phyloP scores from a whole-genome alignment of 108 stramenopile species.

The Nitzschia sp. region DNA sequence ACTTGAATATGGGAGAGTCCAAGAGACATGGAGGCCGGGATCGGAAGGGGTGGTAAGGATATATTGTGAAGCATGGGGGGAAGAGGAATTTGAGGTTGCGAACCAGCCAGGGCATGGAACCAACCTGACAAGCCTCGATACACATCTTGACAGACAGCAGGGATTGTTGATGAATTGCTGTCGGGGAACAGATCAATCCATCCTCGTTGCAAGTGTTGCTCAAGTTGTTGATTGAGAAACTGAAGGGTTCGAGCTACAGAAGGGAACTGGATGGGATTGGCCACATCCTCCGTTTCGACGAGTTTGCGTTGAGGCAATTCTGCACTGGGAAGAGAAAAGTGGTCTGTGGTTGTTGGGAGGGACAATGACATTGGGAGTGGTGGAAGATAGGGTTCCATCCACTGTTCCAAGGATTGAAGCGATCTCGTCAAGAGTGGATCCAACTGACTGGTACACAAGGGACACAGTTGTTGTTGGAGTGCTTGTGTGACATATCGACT shows the following conservation, averaged over 20 bases:
- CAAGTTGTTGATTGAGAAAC: conserved; percentile 26
- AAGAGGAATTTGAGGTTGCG: conserved; percentile 16
- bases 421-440: conserved; percentile 37
- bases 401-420: conserved; percentile 25
- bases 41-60: conserved; percentile 42
- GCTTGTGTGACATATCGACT: conserved; percentile 42
- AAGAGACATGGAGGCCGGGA: conserved; percentile 28
- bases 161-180: background rate
- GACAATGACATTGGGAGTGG: background rate
- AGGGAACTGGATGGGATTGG: conserved; percentile 19
- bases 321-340: too few species aligned
- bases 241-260: conserved; percentile 8
- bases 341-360: background rate
- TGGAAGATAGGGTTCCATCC: conserved; percentile 24
- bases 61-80: conserved; percentile 41
- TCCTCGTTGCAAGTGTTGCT: conserved; percentile 34
- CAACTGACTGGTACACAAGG: conserved; percentile 27
- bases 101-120: conserved; percentile 42
- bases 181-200: conserved; percentile 21
- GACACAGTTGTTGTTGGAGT: conserved; percentile 48
- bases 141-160: conserved; percentile 46
- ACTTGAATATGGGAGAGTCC: conserved; percentile 33
- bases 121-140: conserved; percentile 71
- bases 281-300: too few species aligned
- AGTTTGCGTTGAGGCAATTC: background rate